Evolutionary conservation across 805 yeast species (phyloP).

Genomic region (Jamesozyma spencerorum): DNA sequence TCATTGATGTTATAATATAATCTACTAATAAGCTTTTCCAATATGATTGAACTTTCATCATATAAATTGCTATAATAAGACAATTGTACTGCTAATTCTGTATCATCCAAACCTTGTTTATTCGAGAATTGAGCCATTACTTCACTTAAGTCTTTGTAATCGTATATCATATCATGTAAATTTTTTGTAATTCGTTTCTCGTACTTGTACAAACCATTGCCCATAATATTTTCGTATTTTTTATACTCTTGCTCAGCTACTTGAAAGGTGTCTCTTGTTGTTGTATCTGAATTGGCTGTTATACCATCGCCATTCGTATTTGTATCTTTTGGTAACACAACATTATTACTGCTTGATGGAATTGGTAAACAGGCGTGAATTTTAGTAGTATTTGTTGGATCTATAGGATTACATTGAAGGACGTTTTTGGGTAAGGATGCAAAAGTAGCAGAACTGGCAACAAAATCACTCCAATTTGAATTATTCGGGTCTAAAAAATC

Average conservation of each 20-base stretch:
- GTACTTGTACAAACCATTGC: slow-evolving; percentile 23
- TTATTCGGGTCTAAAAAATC: slow-evolving; percentile 30
- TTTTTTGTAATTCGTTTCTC: slow-evolving; percentile 23
- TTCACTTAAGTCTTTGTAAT: slow-evolving; percentile 22
- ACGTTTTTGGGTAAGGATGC: slow-evolving; percentile 27
- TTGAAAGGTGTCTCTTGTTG: slow-evolving; percentile 15
- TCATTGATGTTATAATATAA: slow-evolving; percentile 28
- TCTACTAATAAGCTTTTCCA: slow-evolving; percentile 23
- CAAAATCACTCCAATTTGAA: slow-evolving; percentile 28
- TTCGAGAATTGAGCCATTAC: slow-evolving; percentile 19
- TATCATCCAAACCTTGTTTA: slow-evolving; percentile 15
- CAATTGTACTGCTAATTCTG: slow-evolving; percentile 21
- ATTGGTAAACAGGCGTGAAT: slow-evolving; percentile 28
- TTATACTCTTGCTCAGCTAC: slow-evolving; percentile 25
- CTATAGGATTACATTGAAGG: slow-evolving; percentile 29
- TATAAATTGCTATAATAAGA: slow-evolving; percentile 22
- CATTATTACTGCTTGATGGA: slow-evolving; percentile 19
- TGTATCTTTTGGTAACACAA: slow-evolving; percentile 13
- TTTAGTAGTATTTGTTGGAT: slow-evolving; percentile 29
- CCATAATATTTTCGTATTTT: slow-evolving; percentile 20
- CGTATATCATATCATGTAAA: slow-evolving; percentile 17
- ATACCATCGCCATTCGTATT: slow-evolving; percentile 1
- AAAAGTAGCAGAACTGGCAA: slow-evolving; percentile 28
- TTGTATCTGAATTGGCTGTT: background rate
- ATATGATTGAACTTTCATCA: slow-evolving; percentile 18